Evolutionary conservation across 768 basidiomycete species (phyloP).

Genomic region (Trametes cubensis): DNA sequence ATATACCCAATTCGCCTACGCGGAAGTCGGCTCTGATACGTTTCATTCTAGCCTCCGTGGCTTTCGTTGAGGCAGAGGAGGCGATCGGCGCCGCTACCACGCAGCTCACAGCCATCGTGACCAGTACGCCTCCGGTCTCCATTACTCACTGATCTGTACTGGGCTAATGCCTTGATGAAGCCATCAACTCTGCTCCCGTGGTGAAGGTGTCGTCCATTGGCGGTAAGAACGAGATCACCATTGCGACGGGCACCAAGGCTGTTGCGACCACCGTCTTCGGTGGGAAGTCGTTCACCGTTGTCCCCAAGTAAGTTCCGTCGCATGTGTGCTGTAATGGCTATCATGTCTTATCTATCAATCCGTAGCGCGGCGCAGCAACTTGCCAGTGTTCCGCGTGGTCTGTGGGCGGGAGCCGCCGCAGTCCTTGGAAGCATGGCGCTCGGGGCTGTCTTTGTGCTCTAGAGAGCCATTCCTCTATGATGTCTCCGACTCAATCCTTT

Average conservation of each 20-base stretch:
- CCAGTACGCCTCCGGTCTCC: slow-evolving; percentile 1
- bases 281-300: slow-evolving; percentile 7
- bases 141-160: too few species aligned
- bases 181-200: slow-evolving; percentile 16
- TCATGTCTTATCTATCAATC: neutral
- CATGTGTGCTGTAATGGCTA: neutral
- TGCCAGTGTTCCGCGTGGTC: slow-evolving; percentile 1
- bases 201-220: slow-evolving; percentile 16
- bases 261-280: slow-evolving; percentile 9
- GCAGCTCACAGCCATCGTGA: slow-evolving; percentile 4
- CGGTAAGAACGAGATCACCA: slow-evolving; percentile 13
- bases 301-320: slow-evolving; percentile 5
- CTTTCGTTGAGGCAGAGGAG: neutral
- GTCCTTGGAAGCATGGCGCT: slow-evolving; percentile 5
- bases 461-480: neutral
- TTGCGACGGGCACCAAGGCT: slow-evolving; percentile 14
- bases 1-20: neutral
- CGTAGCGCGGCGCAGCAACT: slow-evolving; percentile 2
- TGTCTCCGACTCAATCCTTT: too few species aligned
- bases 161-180: neutral
- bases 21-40: neutral
- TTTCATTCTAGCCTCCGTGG: slow-evolving; percentile 1
- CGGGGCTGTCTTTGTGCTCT: slow-evolving; percentile 8
- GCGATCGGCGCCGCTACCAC: slow-evolving; percentile 14
- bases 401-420: slow-evolving; percentile 7